A percentile compares a stretch with the other conserved stretches of the same genome.
Conservation (phyloP, 257 asterid species). For the Thymus mandschuricus region DNA sequence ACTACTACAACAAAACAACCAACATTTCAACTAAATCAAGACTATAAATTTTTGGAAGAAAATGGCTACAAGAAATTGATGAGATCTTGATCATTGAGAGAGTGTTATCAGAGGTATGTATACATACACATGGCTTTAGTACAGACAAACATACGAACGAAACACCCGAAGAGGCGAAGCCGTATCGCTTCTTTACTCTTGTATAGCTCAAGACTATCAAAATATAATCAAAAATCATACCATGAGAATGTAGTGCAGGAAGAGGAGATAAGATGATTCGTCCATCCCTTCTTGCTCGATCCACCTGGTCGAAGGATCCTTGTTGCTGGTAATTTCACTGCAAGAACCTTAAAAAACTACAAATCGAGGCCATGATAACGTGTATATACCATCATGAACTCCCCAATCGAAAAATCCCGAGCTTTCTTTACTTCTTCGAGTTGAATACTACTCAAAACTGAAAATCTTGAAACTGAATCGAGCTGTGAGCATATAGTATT, state of each 20-base stretch:
- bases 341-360: slow-evolving; percentile 15
- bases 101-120: slow-evolving; percentile 8
- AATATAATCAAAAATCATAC: slow-evolving; percentile 25
- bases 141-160: slow-evolving; percentile 20
- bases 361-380: slow-evolving; percentile 25
- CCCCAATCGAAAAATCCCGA: not conserved
- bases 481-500: slow-evolving; percentile 24
- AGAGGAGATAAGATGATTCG: slow-evolving; percentile 20
- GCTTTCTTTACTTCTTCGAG: slow-evolving; percentile 27
- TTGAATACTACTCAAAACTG: slow-evolving; percentile 16
- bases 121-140: slow-evolving; percentile 19
- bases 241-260: slow-evolving; percentile 32
- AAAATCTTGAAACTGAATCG: slow-evolving; percentile 13
- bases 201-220: slow-evolving; percentile 19
- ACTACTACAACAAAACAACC: slow-evolving; percentile 14
- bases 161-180: not conserved
- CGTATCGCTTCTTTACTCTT: slow-evolving; percentile 15
- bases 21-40: not conserved
- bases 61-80: slow-evolving; percentile 20
- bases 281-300: slow-evolving; percentile 21
- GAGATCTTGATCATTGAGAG: slow-evolving; percentile 9
- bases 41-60: slow-evolving; percentile 17
- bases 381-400: slow-evolving; percentile 5
- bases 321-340: not conserved
- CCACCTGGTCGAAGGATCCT: slow-evolving; percentile 21